phyloP scores from a whole-genome alignment of 306 rosid species.

The Glycine latifolia region DNA sequence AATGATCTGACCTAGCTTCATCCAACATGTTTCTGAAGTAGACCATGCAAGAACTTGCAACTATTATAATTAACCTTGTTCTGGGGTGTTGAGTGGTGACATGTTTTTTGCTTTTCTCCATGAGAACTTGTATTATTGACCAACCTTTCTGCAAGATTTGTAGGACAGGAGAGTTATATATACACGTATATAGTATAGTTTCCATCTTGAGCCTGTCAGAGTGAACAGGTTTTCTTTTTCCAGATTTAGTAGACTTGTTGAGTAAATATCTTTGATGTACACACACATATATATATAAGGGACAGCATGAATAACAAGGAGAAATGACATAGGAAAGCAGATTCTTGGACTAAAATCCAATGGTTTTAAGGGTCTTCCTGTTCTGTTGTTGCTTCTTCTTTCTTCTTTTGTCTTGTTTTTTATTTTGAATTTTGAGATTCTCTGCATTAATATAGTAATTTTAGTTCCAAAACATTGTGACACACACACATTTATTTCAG shows the following conservation, averaged over 20 bases:
- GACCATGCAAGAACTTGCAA: slow-evolving; percentile 28
- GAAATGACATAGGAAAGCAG: slow-evolving; percentile 40
- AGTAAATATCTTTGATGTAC: slow-evolving; percentile 54
- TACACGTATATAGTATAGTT: slow-evolving; percentile 35
- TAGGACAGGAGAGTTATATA: slow-evolving; percentile 40
- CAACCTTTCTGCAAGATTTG: slow-evolving; percentile 38
- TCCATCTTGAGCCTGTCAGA: slow-evolving; percentile 38
- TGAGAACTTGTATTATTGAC: slow-evolving; percentile 41
- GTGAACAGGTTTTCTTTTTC: slow-evolving; percentile 45
- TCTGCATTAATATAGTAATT: neutral
- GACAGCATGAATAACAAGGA: slow-evolving; percentile 48
- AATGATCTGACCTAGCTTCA: neutral
- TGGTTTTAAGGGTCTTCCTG: slow-evolving; percentile 22
- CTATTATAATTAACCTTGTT: neutral
- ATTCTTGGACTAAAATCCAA: slow-evolving; percentile 49
- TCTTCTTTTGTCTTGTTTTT: neutral
- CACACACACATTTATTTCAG: neutral
- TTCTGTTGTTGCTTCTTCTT: slow-evolving; percentile 30
- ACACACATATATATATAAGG: slow-evolving; percentile 19
- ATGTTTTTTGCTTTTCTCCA: slow-evolving; percentile 8
- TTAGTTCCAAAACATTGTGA: neutral
- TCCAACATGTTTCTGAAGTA: neutral
- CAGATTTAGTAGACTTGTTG: slow-evolving; percentile 48
- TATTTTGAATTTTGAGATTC: neutral
- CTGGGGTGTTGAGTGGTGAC: neutral